A percentile compares a stretch with the other conserved stretches of the same genome.
Evolutionary conservation across 768 basidiomycete genomes (phyloP).

Genomic region (Candolleomyces efflorescens): DNA sequence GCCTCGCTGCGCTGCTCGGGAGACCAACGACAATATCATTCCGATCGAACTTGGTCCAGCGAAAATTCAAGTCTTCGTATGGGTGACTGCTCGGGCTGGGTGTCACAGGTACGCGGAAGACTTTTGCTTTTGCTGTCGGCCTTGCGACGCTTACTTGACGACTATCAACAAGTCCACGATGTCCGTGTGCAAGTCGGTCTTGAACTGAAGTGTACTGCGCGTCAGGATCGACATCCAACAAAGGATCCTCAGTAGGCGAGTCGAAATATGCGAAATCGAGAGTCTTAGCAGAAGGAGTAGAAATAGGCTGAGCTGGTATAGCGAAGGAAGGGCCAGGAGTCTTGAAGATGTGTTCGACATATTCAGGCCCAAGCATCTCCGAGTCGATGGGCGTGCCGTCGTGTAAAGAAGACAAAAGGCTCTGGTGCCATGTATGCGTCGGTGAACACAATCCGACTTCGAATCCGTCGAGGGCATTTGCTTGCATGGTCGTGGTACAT

Average conservation of each 20-base stretch:
- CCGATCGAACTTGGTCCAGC: conserved; percentile 50
- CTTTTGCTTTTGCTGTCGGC: too few species aligned
- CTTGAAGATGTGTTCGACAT: conserved; percentile 26
- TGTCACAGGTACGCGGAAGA: neutral
- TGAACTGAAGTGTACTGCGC: too few species aligned
- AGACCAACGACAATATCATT: conserved; percentile 15
- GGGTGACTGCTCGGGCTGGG: neutral
- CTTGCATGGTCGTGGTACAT: too few species aligned
- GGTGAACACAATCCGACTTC: neutral
- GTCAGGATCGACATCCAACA: conserved; percentile 8
- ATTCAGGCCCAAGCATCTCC: neutral
- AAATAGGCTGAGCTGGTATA: conserved; percentile 17
- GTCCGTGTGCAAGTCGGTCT: too few species aligned
- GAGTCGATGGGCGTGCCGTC: neutral
- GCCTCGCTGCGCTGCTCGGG: conserved; percentile 8
- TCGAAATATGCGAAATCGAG: conserved; percentile 37
- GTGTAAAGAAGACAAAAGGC: neutral
- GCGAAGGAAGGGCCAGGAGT: conserved; percentile 45
- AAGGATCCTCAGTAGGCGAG: conserved; percentile 48
- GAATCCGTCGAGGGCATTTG: neutral
- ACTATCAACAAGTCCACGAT: too few species aligned
- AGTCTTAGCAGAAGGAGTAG: conserved; percentile 15
- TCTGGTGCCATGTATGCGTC: neutral
- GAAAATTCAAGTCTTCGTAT: conserved; percentile 42
- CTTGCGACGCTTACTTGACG: too few species aligned